A percentile compares a stretch with the other conserved stretches of the same genome.
phyloP scores from a whole-genome alignment of 495 filamentous ascomycete species.

The Trichoderma orchidacearum region DNA sequence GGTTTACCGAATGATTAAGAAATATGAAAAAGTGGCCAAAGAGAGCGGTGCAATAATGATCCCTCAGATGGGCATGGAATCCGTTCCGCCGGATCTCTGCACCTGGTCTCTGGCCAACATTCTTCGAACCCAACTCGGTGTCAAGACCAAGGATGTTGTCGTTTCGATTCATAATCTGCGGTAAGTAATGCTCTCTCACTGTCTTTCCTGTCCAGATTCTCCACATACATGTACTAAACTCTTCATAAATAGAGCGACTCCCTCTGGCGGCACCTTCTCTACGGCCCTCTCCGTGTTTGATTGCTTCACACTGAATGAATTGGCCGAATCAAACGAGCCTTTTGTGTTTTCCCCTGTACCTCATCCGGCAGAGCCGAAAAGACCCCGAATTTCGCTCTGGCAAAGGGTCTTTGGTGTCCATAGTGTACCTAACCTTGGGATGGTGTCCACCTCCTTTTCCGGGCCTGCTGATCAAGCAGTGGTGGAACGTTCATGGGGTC shows the following conservation, averaged over 20 bases:
- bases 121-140: slow-evolving; percentile 44
- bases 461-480: slow-evolving; percentile 47
- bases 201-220: neutral
- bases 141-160: slow-evolving; percentile 43
- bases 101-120: slow-evolving; percentile 53
- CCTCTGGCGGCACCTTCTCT: slow-evolving; percentile 63
- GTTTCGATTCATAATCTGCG: slow-evolving; percentile 49
- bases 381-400: slow-evolving; percentile 13
- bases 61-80: slow-evolving; percentile 75
- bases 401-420: slow-evolving; percentile 47
- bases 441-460: slow-evolving; percentile 47
- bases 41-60: slow-evolving; percentile 72
- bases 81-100: slow-evolving; percentile 69
- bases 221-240: neutral
- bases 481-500: slow-evolving; percentile 65
- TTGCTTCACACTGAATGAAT: slow-evolving; percentile 39
- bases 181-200: slow-evolving; percentile 17
- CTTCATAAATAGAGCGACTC: slow-evolving; percentile 22
- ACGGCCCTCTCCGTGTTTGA: slow-evolving; percentile 54
- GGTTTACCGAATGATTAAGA: slow-evolving; percentile 62
- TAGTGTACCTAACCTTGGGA: slow-evolving; percentile 50
- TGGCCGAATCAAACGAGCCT: slow-evolving; percentile 41
- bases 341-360: slow-evolving; percentile 54
- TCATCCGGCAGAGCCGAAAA: slow-evolving; percentile 29
- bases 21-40: slow-evolving; percentile 66